Evolutionary conservation across 2,329 filamentous ascomycete species (phyloP), one percentile per base, ranked within the genome.

Genomic region (Pestalotiopsis sp.): DNA sequence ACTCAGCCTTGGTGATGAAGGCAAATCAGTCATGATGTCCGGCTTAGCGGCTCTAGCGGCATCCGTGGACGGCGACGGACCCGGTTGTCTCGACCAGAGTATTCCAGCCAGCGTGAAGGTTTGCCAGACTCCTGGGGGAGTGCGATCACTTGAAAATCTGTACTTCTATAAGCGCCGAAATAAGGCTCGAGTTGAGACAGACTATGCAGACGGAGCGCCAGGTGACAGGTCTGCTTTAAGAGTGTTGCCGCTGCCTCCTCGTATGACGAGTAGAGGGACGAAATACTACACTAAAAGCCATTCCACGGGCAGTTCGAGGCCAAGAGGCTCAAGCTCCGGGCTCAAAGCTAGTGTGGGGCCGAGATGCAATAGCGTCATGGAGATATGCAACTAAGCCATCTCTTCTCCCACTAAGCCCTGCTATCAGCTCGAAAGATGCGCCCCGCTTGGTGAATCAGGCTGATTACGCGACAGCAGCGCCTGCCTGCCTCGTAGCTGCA

Each of bases 1-100:
- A 69, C 88, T 92, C 71, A 94, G 82, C 38, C 76, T 78, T 66
- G 90, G 90, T 68, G 79, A 77, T 12, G 75, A 68, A n/a, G 82
- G 79, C 56, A 82, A 80, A 69, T 82, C 79, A 59, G 82, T 80
- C 86, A 87, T 88, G 72, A 76, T 84, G 73, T 79, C 77, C 69
- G 76, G 71, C 62, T 73, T 73, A 69, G 72, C 74, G 72, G 72
- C 70, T 68, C 72, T 72, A 72, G 78, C 77, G 76, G 79, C 79
- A 76, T 80, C 80, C 77, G 79, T 73, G 69, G 75, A 75, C 25
- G 45, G 45, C 45, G 20, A 52, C 69, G 80, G 77, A 77, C 79
- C 80, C 76, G 78, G 75, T 72, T 74, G 75, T 72, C 77, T 76
- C 69, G 82, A 83, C 86, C 86, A 87, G 69, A 87, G 74, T 75